A percentile compares a stretch with the other conserved stretches of the same genome.
Conservation (phyloP, 139 green algal species). For the Chlamydomonas schloesseri region DNA sequence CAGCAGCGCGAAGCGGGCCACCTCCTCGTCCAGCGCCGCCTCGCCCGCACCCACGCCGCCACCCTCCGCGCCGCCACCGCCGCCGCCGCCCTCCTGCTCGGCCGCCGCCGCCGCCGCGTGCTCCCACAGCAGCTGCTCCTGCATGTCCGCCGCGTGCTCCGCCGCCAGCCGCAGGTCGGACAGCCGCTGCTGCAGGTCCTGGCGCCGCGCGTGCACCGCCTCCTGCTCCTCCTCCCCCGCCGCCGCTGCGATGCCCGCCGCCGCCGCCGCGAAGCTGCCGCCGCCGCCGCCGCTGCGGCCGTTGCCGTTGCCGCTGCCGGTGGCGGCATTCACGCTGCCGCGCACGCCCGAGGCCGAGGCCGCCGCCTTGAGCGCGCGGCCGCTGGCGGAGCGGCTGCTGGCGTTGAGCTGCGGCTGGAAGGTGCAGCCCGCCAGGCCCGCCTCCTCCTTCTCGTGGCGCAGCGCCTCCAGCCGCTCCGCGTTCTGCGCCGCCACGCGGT, state of each 20-base stretch:
- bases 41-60: not conserved
- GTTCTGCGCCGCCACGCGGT: constrained; percentile 43
- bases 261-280: constrained; percentile 2
- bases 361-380: not conserved
- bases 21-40: not conserved
- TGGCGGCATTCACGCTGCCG: not conserved
- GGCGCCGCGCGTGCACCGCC: not conserved
- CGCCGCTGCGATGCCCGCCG: constrained; percentile 22
- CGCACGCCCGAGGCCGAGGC: not conserved
- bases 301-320: not conserved
- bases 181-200: constrained; percentile 21
- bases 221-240: not conserved
- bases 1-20: constrained; percentile 26
- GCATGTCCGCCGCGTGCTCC: not conserved
- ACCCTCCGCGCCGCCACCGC: not conserved
- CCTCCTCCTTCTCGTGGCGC: constrained; percentile 61
- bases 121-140: constrained; percentile 20
- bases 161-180: not conserved
- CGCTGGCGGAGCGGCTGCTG: not conserved
- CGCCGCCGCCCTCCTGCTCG: not conserved
- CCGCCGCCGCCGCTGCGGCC: not conserved
- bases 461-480: constrained; percentile 59
- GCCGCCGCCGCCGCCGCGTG: not conserved
- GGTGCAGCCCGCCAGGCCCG: constrained; percentile 65
- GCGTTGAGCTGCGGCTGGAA: constrained; percentile 77